Evolutionary conservation across 768 basidiomycete species (phyloP).

Genomic region (Agaricus blazei): DNA sequence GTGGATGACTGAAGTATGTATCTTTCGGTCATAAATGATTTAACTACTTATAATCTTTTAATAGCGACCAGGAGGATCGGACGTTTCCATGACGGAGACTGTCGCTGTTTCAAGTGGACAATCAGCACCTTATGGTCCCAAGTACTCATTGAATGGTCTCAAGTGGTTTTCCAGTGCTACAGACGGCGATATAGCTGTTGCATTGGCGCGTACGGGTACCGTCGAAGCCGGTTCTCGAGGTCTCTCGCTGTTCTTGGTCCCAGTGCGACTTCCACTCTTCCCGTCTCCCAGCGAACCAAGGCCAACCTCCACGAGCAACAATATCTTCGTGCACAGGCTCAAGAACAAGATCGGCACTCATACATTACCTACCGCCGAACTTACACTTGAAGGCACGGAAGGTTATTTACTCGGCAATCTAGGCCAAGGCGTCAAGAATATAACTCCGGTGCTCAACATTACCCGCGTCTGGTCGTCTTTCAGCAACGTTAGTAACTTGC

Average conservation of each 20-base stretch:
- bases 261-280: conserved; percentile 53
- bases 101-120: conserved; percentile 37
- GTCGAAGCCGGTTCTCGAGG: conserved; percentile 51
- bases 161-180: conserved; percentile 88
- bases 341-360: conserved; percentile 80
- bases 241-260: conserved; percentile 72
- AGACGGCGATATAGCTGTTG: conserved; percentile 67
- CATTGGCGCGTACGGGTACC: conserved; percentile 67
- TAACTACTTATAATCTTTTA: conserved; percentile 26
- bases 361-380: conserved; percentile 70
- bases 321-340: conserved; percentile 63
- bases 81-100: conserved; percentile 72
- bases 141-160: conserved; percentile 61
- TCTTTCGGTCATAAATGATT: conserved; percentile 14
- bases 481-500: conserved; percentile 48
- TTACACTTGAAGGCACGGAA: conserved; percentile 52
- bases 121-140: conserved; percentile 36
- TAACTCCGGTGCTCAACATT: conserved; percentile 71
- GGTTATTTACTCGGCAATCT: conserved; percentile 58
- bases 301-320: conserved; percentile 51
- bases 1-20: conserved; percentile 75
- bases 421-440: conserved; percentile 60
- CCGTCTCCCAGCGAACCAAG: conserved; percentile 32
- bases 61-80: conserved; percentile 69
- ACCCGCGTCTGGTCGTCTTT: conserved; percentile 67